Evolutionary conservation across 352 stramenopile species (phyloP), one percentile per base, ranked within the genome.

Genomic region (Phytophthora tubulina): DNA sequence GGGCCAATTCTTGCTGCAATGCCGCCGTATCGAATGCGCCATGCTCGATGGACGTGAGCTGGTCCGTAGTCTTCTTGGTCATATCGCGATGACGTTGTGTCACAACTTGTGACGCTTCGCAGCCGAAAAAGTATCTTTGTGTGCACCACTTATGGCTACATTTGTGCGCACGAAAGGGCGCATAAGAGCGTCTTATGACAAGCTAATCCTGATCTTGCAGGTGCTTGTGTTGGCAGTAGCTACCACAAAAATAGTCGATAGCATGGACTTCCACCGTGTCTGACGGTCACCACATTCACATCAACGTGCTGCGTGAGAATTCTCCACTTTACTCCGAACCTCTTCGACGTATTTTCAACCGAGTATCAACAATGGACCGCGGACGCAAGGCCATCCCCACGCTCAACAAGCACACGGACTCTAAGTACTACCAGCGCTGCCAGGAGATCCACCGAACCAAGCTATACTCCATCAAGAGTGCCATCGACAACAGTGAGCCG

Each of bases 401-500:
- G 54, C 82, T 96, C 15, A 96, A 97, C 80, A 95, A 94, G 70
- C 86, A 95, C 78, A 95, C 88, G 7, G 89, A 94, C 63, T 84
- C 82, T 63, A 91, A 92, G 70, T 96, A 92, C 75, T 95, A 96
- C 75, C 84, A 95, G 57, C 90, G 89, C 31, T 96, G 89, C 70
- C 86, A 94, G 32, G 86, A 93, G 55, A 97, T 95, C 57, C 88
- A 94, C 44, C 84, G 85, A 56, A 74, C 80, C 59, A 96, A 94
- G 72, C 79, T 95, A n/a, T 81, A 81, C 61, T 83, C 62, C 15
- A 96, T 95, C 77, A 99, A 99, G 85, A 97, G 92, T 61, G 92
- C 91, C 50, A 98, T 99, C 71, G 96, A 99, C 81, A 99, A 98
- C 72, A 93, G 79, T 62, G 88, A 95, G 67, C 89, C 89, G 44